These are phyloP conservation scores for Pythium sp. DNA, from an alignment of 352 stramenopile genomes.

Conservation along the genomic window DNA sequence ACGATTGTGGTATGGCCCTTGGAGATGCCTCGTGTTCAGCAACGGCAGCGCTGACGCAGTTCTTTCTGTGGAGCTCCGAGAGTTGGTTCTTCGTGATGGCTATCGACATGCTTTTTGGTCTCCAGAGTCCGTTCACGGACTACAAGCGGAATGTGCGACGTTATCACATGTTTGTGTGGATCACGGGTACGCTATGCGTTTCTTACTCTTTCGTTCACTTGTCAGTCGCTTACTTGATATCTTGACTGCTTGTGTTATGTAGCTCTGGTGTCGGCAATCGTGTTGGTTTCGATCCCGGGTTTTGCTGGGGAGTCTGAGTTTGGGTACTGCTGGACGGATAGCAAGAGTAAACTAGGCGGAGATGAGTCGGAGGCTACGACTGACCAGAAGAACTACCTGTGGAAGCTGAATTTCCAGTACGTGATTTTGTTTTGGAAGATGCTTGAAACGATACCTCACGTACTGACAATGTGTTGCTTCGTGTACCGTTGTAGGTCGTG, in stretches of 20 bases:
- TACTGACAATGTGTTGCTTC: not conserved
- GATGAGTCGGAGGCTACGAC: constrained; percentile 21
- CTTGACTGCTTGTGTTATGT: not conserved
- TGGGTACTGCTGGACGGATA: constrained; percentile 82
- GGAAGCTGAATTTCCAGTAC: constrained; percentile 85
- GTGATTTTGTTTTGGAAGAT: constrained; percentile 10
- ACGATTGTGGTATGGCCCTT: constrained; percentile 35
- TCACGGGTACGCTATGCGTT: constrained; percentile 37
- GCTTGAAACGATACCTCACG: too few species aligned
- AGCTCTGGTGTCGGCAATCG: constrained; percentile 63
- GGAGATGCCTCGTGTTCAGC: constrained; percentile 46
- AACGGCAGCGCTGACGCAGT: constrained; percentile 77
- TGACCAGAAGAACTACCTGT: constrained; percentile 57
- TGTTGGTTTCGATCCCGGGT: constrained; percentile 69
- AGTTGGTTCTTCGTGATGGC: constrained; percentile 90
- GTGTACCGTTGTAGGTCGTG: constrained; percentile 47
- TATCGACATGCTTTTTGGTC: constrained; percentile 82
- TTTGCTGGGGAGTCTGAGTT: constrained; percentile 79
- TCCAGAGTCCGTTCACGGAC: constrained; percentile 87
- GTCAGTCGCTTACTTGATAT: not conserved
- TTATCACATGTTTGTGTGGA: constrained; percentile 84
- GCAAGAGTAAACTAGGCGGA: constrained; percentile 49
- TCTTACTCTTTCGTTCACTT: not conserved
- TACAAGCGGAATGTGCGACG: constrained; percentile 84
- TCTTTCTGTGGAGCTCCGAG: constrained; percentile 86